Evolutionary conservation across 164 flowering plant species (phyloP), one percentile per base, ranked within the genome.

Genomic region (Vitis amurensis): DNA sequence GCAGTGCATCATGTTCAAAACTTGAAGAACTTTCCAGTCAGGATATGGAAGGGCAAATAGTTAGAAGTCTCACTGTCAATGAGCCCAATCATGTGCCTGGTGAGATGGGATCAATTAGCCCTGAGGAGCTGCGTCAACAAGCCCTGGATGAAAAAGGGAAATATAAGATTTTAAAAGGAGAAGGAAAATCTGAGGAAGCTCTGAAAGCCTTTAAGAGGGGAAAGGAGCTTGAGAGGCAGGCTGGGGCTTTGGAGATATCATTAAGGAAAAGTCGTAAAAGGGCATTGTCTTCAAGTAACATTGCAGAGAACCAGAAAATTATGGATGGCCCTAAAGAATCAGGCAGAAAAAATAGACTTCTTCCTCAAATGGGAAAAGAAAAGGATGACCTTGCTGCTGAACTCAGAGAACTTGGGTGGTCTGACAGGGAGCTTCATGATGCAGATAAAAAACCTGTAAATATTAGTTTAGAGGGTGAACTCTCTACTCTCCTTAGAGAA

Each of bases 151-250:
- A 95, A 74, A 95, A 90, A 74, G 82, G 83, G 77, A 90, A 84
- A 61, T 87, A 93, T 69, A 90, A 74, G 80, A 63, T 81, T 76
- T 78, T 95, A 3, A 95, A 93, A 80, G 94, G 88, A 19, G 91
- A 91, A 77, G 93, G 94, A 61, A 93, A 93, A 68, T 56, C 93
- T 62, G 96, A 78, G 51, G 97, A 95, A 83, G 97, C 99, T 63
- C 71, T 95, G 51, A 85, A 70, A 77, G 96, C 99, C 30, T 95
- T 90, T 73, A 95, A 93, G 81, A 83, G 89, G 68, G 93, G 96
- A 29, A 95, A 93, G 76, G 98, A 95, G 73, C 93, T 95, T 55
- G 99, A 95, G 78, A 87, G 99, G 78, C 88, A 95, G 80, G 98
- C 99, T 69, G 91, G 72, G 16, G 93, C 98, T 11, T 74, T 91